Conservation (phyloP, 2,329 filamentous ascomycete species). For the Nigrospora oryzae region DNA sequence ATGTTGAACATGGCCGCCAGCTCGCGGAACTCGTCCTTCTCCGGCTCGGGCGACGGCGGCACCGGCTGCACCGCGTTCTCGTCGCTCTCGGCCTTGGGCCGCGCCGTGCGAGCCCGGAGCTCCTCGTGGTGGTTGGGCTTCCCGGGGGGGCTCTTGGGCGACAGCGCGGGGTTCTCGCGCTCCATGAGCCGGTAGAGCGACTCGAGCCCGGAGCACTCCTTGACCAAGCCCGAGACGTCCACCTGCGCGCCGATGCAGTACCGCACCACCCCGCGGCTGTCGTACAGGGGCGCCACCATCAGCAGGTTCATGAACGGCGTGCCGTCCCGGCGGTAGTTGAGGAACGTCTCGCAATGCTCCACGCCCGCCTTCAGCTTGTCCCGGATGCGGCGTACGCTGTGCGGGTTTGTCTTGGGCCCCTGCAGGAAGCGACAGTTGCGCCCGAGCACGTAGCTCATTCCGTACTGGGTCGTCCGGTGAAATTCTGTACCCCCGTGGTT, state of each 20-base stretch:
- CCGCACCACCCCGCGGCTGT: conserved; percentile 56
- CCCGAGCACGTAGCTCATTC: conserved; percentile 63
- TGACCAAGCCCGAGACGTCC: conserved; percentile 60
- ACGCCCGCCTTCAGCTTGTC: conserved; percentile 53
- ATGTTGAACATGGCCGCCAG: conserved; percentile 64
- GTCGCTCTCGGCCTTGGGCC: not conserved
- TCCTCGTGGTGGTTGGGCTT: not conserved
- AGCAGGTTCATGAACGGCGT: conserved; percentile 71
- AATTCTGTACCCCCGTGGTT: conserved; percentile 44
- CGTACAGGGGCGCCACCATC: conserved; percentile 64
- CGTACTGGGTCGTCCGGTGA: conserved; percentile 66
- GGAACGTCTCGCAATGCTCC: conserved; percentile 64
- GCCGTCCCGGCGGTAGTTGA: conserved; percentile 73
- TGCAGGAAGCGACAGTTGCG: conserved; percentile 74
- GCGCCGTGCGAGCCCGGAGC: not conserved
- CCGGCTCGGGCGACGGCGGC: conserved; percentile 8
- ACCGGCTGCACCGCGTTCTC: conserved; percentile 9
- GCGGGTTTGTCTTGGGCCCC: conserved; percentile 60
- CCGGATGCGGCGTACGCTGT: conserved; percentile 52
- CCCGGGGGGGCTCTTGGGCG: not conserved
- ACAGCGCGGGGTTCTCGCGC: conserved; percentile 3
- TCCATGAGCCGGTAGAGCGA: conserved; percentile 43
- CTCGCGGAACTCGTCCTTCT: conserved; percentile 56
- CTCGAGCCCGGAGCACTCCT: conserved; percentile 57
- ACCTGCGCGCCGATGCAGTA: conserved; percentile 67